A percentile compares a stretch with the other conserved stretches of the same genome.
Evolutionary conservation across 2,329 filamentous ascomycete species (phyloP).

Genomic region (Aspergillus piperis): DNA sequence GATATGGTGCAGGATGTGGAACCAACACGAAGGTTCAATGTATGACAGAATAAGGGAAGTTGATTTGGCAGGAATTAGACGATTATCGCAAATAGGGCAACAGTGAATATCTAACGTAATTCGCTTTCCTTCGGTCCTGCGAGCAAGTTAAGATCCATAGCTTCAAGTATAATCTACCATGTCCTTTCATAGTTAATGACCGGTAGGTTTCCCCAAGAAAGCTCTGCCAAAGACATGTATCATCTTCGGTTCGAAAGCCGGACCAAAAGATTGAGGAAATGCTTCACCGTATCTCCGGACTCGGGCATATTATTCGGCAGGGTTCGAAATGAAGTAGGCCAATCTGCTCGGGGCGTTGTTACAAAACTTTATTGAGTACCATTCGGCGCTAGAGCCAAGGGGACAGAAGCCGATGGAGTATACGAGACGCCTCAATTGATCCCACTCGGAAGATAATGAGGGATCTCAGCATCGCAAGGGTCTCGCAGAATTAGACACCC

Average conservation of each 20-base stretch:
- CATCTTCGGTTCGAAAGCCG: constrained; percentile 4
- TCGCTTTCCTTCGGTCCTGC: constrained; percentile 30
- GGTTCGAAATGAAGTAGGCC: constrained; percentile 23
- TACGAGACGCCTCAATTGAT: neutral
- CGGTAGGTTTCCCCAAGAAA: too few relatives aligned
- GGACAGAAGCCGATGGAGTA: neutral
- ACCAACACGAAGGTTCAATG: constrained; percentile 22
- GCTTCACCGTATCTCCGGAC: constrained; percentile 24
- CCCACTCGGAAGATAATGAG: neutral
- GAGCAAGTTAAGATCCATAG: constrained; percentile 23
- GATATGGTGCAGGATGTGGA: constrained; percentile 26
- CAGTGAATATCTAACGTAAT: neutral
- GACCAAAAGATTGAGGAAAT: constrained; percentile 11
- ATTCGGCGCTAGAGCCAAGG: neutral
- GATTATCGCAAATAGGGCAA: constrained; percentile 29
- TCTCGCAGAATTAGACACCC: neutral
- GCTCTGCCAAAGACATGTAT: too few relatives aligned
- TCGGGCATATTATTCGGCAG: constrained; percentile 17
- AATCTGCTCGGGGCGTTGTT: constrained; percentile 24
- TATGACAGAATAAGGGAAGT: constrained; percentile 24
- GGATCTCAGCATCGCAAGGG: neutral
- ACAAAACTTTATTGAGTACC: constrained; percentile 15
- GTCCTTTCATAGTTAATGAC: too few relatives aligned
- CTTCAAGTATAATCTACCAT: too few relatives aligned
- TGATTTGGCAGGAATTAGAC: constrained; percentile 12